Percentiles rank a stretch among this genome's conserved stretches.
Conservation (phyloP, 495 filamentous ascomycete genomes). For the Margaritispora aquatica region DNA sequence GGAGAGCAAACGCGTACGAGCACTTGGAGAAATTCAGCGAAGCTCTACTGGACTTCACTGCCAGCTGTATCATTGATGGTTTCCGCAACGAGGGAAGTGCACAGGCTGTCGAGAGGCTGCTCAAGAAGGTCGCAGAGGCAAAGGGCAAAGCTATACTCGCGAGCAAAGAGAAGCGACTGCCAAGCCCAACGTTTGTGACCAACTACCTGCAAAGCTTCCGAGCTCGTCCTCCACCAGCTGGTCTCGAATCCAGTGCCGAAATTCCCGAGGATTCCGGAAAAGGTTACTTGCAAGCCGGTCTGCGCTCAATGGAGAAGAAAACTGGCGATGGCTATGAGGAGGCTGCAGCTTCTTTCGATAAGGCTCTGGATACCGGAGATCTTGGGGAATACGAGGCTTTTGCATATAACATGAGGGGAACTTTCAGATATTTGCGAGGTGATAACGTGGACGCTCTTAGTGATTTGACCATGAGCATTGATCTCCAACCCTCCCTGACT, state of each 20-base stretch:
- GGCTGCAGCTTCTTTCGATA: conserved; percentile 77
- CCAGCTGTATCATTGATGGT: conserved; percentile 96
- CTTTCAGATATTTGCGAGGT: conserved; percentile 86
- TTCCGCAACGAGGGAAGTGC: conserved; percentile 88
- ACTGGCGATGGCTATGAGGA: conserved; percentile 86
- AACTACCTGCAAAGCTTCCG: conserved; percentile 99
- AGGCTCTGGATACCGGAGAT: conserved; percentile 73
- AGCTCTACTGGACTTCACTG: conserved; percentile 93
- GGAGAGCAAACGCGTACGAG: conserved; percentile 93
- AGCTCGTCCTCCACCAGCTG: conserved; percentile 65
- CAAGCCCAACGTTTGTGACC: conserved; percentile 90
- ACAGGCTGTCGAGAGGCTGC: conserved; percentile 80
- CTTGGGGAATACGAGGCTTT: conserved; percentile 77
- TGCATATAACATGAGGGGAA: conserved; percentile 93
- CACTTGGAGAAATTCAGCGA: conserved; percentile 86
- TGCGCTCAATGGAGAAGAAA: conserved; percentile 73
- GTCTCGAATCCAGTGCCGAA: conserved; percentile 73
- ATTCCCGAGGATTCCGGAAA: conserved; percentile 73
- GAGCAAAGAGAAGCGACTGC: conserved; percentile 68
- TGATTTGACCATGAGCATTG: conserved; percentile 87
- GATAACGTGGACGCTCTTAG: conserved; percentile 74
- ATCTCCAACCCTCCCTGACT: conserved; percentile 77
- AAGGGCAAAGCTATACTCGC: conserved; percentile 84
- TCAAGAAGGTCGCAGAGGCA: conserved; percentile 94
- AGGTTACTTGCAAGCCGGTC: conserved; percentile 75